A percentile compares a stretch with the other conserved stretches of the same genome.
These are phyloP conservation scores for Cercophora scortea DNA, from an alignment of 495 filamentous ascomycete genomes.

Conservation along the genomic window DNA sequence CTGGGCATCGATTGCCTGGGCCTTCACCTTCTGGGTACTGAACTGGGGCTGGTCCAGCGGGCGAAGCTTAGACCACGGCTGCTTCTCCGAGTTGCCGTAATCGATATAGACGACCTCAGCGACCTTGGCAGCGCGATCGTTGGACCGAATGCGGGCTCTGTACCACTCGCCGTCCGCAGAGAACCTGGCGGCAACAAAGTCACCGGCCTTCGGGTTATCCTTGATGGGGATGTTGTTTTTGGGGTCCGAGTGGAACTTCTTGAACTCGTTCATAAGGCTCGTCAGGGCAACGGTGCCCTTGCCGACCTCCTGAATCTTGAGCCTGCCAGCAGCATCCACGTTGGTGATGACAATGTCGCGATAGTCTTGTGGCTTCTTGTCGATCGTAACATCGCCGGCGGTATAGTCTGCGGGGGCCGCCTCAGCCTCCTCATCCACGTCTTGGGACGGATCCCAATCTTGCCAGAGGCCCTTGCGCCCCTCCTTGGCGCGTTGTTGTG, in stretches of 20 bases:
- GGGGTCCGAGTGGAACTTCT: constrained; percentile 70
- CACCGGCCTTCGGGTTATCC: constrained; percentile 79
- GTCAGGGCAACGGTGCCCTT: constrained; percentile 73
- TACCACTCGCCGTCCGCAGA: constrained; percentile 87
- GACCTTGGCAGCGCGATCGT: constrained; percentile 80
- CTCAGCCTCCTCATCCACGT: constrained; percentile 50
- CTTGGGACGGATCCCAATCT: constrained; percentile 83
- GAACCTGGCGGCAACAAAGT: constrained; percentile 85
- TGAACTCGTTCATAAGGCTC: constrained; percentile 81
- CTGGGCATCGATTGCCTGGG: constrained; percentile 80
- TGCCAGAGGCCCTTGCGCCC: constrained; percentile 83
- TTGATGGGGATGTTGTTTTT: constrained; percentile 63
- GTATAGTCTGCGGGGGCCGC: constrained; percentile 42
- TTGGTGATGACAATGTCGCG: constrained; percentile 87
- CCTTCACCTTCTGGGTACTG: constrained; percentile 64
- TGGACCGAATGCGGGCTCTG: constrained; percentile 80
- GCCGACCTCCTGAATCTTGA: constrained; percentile 87
- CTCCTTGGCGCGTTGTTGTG: constrained; percentile 82
- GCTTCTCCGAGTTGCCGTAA: constrained; percentile 86
- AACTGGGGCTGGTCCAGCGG: constrained; percentile 73
- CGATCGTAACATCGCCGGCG: constrained; percentile 32
- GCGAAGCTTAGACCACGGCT: constrained; percentile 76
- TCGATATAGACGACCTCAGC: constrained; percentile 92
- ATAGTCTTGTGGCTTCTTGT: constrained; percentile 71
- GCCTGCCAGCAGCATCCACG: constrained; percentile 62